These are phyloP conservation scores for Amesomyces nigricolor DNA, from an alignment of 2,329 filamentous ascomycete genomes.

Conservation along the genomic window DNA sequence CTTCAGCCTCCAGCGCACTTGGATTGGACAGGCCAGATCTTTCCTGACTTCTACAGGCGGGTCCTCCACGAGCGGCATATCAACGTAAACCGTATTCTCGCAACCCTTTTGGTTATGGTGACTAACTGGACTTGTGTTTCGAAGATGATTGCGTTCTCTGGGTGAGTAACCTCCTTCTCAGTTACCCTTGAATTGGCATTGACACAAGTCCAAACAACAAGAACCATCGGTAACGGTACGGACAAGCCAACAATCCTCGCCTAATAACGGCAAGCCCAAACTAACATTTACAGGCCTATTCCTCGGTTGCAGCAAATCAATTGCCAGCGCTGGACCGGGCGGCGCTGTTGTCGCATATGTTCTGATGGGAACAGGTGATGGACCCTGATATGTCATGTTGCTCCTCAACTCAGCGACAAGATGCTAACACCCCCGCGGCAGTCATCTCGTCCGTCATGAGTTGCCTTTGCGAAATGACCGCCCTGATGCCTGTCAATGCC, in stretches of 20 bases:
- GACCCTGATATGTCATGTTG: too few species aligned
- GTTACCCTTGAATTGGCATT: neutral
- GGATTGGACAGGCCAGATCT: neutral
- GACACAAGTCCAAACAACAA: slow-evolving; percentile 11
- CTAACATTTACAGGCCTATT: slow-evolving; percentile 31
- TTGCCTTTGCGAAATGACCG: slow-evolving; percentile 38
- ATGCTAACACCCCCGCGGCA: neutral
- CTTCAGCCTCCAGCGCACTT: neutral
- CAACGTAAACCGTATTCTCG: slow-evolving; percentile 28
- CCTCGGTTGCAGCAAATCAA: slow-evolving; percentile 35
- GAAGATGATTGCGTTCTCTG: slow-evolving; percentile 42
- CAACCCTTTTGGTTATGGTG: neutral
- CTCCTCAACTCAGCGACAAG: too few species aligned
- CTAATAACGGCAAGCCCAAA: neutral
- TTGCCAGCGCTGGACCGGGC: slow-evolving; percentile 37
- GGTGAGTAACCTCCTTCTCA: slow-evolving; percentile 26
- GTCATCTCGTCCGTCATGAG: slow-evolving; percentile 40
- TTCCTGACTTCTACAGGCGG: slow-evolving; percentile 29
- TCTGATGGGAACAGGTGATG: slow-evolving; percentile 34
- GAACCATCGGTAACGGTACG: slow-evolving; percentile 37
- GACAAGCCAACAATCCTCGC: neutral
- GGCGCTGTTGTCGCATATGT: slow-evolving; percentile 37
- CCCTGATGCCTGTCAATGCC: slow-evolving; percentile 37
- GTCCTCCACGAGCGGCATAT: slow-evolving; percentile 38
- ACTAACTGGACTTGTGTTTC: slow-evolving; percentile 4